Conservation (phyloP, 2,329 filamentous ascomycete genomes). For the Orbilia javanica region DNA sequence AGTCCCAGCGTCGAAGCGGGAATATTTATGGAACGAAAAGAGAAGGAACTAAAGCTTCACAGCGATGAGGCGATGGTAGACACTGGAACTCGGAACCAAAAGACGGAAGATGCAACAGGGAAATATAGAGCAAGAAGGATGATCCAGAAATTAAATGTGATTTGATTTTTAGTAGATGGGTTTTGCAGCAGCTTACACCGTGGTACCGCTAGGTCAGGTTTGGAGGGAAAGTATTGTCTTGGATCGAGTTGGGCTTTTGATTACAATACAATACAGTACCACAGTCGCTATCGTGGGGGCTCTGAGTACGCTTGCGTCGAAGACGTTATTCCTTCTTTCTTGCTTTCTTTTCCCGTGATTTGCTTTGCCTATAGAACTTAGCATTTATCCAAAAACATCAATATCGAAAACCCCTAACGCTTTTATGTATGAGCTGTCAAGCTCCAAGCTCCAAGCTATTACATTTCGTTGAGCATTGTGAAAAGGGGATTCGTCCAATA, state of each 20-base stretch:
- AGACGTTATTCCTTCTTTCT: slow-evolving; percentile 36
- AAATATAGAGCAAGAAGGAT: slow-evolving; percentile 30
- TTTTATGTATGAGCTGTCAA: slow-evolving; percentile 45
- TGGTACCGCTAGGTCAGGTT: slow-evolving; percentile 36
- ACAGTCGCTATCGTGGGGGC: slow-evolving; percentile 30
- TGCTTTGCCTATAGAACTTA: slow-evolving; percentile 23
- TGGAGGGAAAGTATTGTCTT: slow-evolving; percentile 41
- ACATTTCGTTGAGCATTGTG: slow-evolving; percentile 2
- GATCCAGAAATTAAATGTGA: slow-evolving; percentile 38
- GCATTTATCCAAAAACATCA: slow-evolving; percentile 45
- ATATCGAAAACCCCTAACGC: slow-evolving; percentile 16
- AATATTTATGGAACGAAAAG: slow-evolving; percentile 57
- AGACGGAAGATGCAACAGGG: slow-evolving; percentile 49
- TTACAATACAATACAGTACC: slow-evolving; percentile 35
- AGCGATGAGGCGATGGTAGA: slow-evolving; percentile 43
- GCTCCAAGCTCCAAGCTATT: slow-evolving; percentile 12
- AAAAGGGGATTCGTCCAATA: slow-evolving; percentile 56
- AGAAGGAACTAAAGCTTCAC: slow-evolving; percentile 58
- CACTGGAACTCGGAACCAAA: slow-evolving; percentile 54
- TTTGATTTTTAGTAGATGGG: slow-evolving; percentile 23
- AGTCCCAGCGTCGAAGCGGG: slow-evolving; percentile 54
- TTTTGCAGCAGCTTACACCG: slow-evolving; percentile 32
- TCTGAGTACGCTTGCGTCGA: slow-evolving; percentile 13
- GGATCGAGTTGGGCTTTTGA: slow-evolving; percentile 55
- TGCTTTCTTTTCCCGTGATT: slow-evolving; percentile 13